Percentiles rank a stretch among this genome's conserved stretches.
Evolutionary conservation across 2,329 filamentous ascomycete species (phyloP).

Genomic region (Talaromyces sp.): DNA sequence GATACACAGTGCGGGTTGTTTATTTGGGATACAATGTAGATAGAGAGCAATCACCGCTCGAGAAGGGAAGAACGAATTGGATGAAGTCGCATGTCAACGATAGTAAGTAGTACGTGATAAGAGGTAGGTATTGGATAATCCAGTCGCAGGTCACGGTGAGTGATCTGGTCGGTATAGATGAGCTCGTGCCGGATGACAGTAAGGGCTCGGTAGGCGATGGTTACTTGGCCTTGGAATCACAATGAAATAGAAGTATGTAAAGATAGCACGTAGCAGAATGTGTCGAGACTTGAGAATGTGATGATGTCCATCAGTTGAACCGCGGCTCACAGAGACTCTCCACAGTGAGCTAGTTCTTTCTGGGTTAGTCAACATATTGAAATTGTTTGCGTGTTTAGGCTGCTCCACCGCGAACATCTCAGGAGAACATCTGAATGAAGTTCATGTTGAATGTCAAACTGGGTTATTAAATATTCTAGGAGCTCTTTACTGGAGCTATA

Average conservation of each 20-base stretch:
- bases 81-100: neutral
- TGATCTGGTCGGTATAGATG: neutral
- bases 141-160: neutral
- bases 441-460: neutral
- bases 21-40: neutral
- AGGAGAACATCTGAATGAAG: too few species aligned
- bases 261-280: neutral
- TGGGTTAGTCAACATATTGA: neutral
- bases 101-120: neutral
- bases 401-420: too few species aligned
- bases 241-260: neutral
- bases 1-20: too few species aligned
- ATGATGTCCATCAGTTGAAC: conserved; percentile 1
- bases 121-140: neutral
- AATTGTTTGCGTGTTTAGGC: too few species aligned
- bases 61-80: neutral
- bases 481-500: neutral
- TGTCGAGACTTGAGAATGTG: neutral
- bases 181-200: neutral
- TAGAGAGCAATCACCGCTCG: neutral
- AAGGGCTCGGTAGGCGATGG: neutral
- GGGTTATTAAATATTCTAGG: neutral
- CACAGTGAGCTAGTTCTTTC: neutral
- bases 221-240: neutral
- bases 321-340: neutral